A percentile compares a stretch with the other conserved stretches of the same genome.
phyloP scores from a whole-genome alignment of 345 rosid genomes.

The Arabis alpina region DNA sequence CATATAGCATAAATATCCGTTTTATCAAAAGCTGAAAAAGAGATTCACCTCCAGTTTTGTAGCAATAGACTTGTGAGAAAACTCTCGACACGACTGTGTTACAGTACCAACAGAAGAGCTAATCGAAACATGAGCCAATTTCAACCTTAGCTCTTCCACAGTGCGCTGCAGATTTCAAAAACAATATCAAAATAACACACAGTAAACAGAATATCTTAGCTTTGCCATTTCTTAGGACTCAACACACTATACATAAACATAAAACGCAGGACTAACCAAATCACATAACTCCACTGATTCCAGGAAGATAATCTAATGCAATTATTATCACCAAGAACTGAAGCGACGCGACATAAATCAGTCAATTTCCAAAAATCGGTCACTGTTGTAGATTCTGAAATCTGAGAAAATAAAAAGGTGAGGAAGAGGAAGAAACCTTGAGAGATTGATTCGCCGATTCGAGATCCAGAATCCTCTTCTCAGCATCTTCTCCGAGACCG shows the following conservation, averaged over 20 bases:
- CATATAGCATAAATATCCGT: not conserved
- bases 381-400: not conserved
- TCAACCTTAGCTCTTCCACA: conserved; percentile 62
- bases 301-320: conserved; percentile 7
- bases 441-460: conserved; percentile 62
- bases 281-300: conserved; percentile 4
- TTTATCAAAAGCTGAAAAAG: not conserved
- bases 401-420: not conserved
- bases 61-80: conserved; percentile 60
- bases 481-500: conserved; percentile 42
- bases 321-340: not conserved
- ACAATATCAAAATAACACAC: not conserved
- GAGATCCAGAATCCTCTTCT: conserved; percentile 62
- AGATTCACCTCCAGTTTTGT: conserved; percentile 59
- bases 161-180: conserved; percentile 55
- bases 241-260: not conserved
- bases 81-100: conserved; percentile 50
- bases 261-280: not conserved
- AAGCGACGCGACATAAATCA: not conserved
- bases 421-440: conserved; percentile 37
- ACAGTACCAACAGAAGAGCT: conserved; percentile 52
- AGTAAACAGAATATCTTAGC: not conserved
- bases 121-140: conserved; percentile 51
- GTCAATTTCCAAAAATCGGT: not conserved
- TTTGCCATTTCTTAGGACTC: not conserved